phyloP scores from a whole-genome alignment of 805 yeast species.

The Teunomyces panamensis region DNA sequence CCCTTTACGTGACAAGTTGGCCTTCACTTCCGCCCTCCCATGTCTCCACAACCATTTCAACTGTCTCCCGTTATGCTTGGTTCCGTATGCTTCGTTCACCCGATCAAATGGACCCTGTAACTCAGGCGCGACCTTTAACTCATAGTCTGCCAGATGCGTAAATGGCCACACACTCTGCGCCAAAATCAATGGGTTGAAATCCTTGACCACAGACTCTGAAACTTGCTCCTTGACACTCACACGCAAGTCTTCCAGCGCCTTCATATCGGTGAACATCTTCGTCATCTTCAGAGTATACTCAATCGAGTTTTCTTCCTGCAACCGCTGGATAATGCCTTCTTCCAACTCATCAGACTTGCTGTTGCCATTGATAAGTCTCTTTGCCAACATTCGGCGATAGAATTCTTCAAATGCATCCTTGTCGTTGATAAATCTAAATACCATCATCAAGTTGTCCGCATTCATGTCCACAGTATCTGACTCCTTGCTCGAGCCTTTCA shows the following conservation, averaged over 20 bases:
- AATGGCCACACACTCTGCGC: slow-evolving; percentile 92
- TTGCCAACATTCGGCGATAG: slow-evolving; percentile 85
- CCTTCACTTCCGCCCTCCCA: slow-evolving; percentile 88
- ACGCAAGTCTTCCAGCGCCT: slow-evolving; percentile 75
- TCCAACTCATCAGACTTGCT: slow-evolving; percentile 85
- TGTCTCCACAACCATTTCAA: slow-evolving; percentile 96
- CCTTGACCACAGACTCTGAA: slow-evolving; percentile 36
- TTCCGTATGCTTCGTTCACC: slow-evolving; percentile 65
- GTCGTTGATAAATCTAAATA: slow-evolving; percentile 86
- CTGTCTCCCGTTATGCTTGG: slow-evolving; percentile 81
- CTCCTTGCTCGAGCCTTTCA: slow-evolving; percentile 72
- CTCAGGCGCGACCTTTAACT: slow-evolving; percentile 61
- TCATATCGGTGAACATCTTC: slow-evolving; percentile 93
- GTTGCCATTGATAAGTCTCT: slow-evolving; percentile 82
- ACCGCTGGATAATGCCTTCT: slow-evolving; percentile 75
- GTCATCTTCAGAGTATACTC: slow-evolving; percentile 94
- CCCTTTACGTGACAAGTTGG: slow-evolving; percentile 76
- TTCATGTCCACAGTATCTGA: slow-evolving; percentile 68
- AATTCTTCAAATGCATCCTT: slow-evolving; percentile 93
- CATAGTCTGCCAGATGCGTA: slow-evolving; percentile 39
- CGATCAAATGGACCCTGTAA: slow-evolving; percentile 62
- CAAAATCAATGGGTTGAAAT: slow-evolving; percentile 70
- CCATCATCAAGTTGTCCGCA: slow-evolving; percentile 79
- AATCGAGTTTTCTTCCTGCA: slow-evolving; percentile 84
- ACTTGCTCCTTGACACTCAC: slow-evolving; percentile 48